Percentiles rank a stretch among this genome's conserved stretches.
Conservation (phyloP, 495 filamentous ascomycete genomes). For the Neurospora sp. region DNA sequence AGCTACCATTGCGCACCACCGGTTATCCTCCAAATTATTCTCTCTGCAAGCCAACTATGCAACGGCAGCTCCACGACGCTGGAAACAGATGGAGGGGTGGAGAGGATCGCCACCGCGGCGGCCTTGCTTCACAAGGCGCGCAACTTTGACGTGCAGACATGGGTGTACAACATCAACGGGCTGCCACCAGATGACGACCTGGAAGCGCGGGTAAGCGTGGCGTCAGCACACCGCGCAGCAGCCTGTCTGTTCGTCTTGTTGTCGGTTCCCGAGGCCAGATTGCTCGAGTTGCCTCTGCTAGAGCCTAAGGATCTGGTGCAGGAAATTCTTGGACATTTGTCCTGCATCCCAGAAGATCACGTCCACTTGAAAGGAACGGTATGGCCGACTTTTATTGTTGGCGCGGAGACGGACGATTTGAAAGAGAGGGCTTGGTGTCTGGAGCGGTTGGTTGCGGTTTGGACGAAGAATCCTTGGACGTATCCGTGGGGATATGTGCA, state of each 20-base stretch:
- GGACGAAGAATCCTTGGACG: constrained; percentile 17
- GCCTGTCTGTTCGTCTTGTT: constrained; percentile 30
- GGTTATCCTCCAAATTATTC: constrained; percentile 26
- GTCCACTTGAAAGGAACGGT: constrained; percentile 45
- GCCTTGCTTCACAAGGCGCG: constrained; percentile 21
- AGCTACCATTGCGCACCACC: constrained; percentile 40
- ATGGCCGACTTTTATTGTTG: constrained; percentile 50
- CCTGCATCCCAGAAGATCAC: constrained; percentile 33
- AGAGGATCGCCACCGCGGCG: constrained; percentile 14
- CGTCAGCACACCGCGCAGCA: constrained; percentile 36
- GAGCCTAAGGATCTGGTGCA: constrained; percentile 28
- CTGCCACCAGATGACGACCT: constrained; percentile 24
- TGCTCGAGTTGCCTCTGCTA: not conserved
- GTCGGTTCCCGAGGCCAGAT: constrained; percentile 13
- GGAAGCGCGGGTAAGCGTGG: constrained; percentile 29
- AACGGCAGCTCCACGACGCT: constrained; percentile 7
- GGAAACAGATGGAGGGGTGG: not conserved
- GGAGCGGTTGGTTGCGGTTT: constrained; percentile 27
- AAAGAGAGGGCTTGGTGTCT: constrained; percentile 25
- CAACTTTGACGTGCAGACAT: constrained; percentile 23
- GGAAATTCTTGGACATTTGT: constrained; percentile 35
- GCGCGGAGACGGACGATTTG: constrained; percentile 34
- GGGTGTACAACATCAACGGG: constrained; percentile 28
- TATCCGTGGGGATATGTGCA: constrained; percentile 39
- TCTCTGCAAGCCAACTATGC: constrained; percentile 24